Conservation (phyloP, 2,329 filamentous ascomycete species). For the Colletotrichum kahawae region DNA sequence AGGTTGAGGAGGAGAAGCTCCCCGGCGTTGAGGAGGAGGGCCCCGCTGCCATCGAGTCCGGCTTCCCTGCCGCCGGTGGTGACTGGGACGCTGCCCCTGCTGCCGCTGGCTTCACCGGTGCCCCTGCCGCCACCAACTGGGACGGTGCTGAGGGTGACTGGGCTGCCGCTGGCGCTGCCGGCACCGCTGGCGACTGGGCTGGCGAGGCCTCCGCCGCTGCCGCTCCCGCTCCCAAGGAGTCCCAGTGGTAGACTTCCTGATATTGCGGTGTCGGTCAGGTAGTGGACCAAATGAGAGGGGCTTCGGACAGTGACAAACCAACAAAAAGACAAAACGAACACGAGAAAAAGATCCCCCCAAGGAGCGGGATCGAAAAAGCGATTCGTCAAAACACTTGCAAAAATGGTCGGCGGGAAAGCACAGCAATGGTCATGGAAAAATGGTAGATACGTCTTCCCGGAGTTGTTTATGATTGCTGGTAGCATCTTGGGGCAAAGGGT, state of each 20-base stretch:
- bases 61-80: constrained; percentile 69
- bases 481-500: constrained; percentile 37
- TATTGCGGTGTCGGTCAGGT: constrained; percentile 9
- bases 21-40: constrained; percentile 85
- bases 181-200: constrained; percentile 66
- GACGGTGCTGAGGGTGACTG: constrained; percentile 66
- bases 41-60: constrained; percentile 76
- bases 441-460: constrained; percentile 30
- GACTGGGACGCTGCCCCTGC: constrained; percentile 84
- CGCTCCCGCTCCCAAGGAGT: constrained; percentile 42
- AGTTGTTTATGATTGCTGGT: constrained; percentile 20
- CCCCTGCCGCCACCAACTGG: constrained; percentile 57
- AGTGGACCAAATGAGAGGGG: not conserved
- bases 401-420: constrained; percentile 22
- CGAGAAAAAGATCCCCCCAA: not conserved
- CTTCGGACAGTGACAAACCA: not conserved
- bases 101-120: constrained; percentile 73
- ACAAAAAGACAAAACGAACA: constrained; percentile 10
- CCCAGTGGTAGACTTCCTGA: constrained; percentile 51
- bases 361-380: not conserved
- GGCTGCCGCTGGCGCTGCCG: constrained; percentile 48
- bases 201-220: constrained; percentile 60
- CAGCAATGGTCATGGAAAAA: constrained; percentile 24
- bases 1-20: constrained; percentile 91
- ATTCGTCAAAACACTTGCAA: constrained; percentile 10